Percentiles rank a stretch among this genome's conserved stretches.
Evolutionary conservation across 441 rosid species (phyloP).

Genomic region (Melastoma candidum): DNA sequence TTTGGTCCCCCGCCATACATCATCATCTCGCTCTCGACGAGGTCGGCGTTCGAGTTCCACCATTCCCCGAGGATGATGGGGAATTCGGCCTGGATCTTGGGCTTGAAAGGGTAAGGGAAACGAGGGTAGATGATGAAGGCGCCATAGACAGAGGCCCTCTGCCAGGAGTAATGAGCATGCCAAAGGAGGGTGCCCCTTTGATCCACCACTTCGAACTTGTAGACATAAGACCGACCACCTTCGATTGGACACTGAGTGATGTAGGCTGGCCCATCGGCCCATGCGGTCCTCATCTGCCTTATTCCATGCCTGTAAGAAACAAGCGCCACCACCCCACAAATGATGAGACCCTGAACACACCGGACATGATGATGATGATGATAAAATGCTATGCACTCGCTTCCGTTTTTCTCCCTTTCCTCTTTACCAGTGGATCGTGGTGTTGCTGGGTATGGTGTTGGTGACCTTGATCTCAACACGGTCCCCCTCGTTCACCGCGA

Average conservation of each 20-base stretch:
- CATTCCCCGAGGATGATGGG: slow-evolving; percentile 60
- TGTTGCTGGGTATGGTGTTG: slow-evolving; percentile 29
- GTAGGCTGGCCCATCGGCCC: slow-evolving; percentile 74
- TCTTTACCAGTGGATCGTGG: slow-evolving; percentile 47
- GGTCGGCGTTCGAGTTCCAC: slow-evolving; percentile 53
- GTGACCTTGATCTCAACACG: slow-evolving; percentile 50
- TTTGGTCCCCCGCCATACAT: slow-evolving; percentile 33
- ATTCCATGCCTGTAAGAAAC: slow-evolving; percentile 43
- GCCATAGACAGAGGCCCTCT: slow-evolving; percentile 55
- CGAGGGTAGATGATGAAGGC: slow-evolving; percentile 57
- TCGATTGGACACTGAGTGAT: slow-evolving; percentile 56
- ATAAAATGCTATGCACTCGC: slow-evolving; percentile 1
- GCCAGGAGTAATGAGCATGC: slow-evolving; percentile 70
- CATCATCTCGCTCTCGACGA: slow-evolving; percentile 37
- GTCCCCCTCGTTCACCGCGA: slow-evolving; percentile 54
- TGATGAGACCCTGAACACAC: neutral
- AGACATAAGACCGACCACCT: slow-evolving; percentile 41
- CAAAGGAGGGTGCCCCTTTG: slow-evolving; percentile 58
- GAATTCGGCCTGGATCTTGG: slow-evolving; percentile 37
- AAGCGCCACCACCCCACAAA: neutral
- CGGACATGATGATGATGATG: slow-evolving; percentile 7
- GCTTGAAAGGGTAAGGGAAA: slow-evolving; percentile 39
- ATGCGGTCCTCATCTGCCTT: slow-evolving; percentile 47
- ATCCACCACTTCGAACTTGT: slow-evolving; percentile 37
- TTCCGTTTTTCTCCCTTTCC: neutral